Conservation (phyloP, 768 basidiomycete genomes). For the Fomitopsis serialis region DNA sequence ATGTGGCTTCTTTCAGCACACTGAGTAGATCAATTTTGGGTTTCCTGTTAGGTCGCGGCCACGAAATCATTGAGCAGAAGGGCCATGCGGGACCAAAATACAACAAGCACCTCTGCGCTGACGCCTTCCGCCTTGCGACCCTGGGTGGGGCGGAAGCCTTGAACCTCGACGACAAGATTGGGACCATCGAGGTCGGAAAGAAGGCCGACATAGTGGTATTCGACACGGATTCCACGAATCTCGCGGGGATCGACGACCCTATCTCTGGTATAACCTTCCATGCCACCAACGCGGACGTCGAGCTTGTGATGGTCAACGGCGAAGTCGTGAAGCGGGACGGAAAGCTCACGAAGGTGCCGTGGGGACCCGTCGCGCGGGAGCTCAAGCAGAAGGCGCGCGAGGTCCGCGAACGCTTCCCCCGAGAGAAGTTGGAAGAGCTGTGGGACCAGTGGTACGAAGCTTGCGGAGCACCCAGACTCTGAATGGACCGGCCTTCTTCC, state of each 20-base stretch:
- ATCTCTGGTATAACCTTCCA: slow-evolving; percentile 23
- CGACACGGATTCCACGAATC: slow-evolving; percentile 23
- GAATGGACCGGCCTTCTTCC: neutral
- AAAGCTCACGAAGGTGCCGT: slow-evolving; percentile 17
- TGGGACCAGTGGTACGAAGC: slow-evolving; percentile 19
- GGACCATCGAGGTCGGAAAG: slow-evolving; percentile 27
- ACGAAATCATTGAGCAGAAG: slow-evolving; percentile 14
- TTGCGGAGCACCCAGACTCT: slow-evolving; percentile 7
- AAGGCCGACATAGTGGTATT: slow-evolving; percentile 25
- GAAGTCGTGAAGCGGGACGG: slow-evolving; percentile 25
- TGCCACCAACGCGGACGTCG: slow-evolving; percentile 24
- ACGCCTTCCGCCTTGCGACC: slow-evolving; percentile 25
- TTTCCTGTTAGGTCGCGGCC: slow-evolving; percentile 8
- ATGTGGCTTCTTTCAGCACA: neutral
- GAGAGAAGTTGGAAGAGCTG: slow-evolving; percentile 15
- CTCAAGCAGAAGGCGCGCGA: slow-evolving; percentile 16
- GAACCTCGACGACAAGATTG: slow-evolving; percentile 19
- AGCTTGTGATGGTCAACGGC: slow-evolving; percentile 25
- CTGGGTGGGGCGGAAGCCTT: slow-evolving; percentile 26
- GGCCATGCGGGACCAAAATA: slow-evolving; percentile 11
- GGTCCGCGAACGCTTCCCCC: slow-evolving; percentile 15
- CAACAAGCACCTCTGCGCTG: slow-evolving; percentile 17
- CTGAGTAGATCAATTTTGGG: neutral
- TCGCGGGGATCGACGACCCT: slow-evolving; percentile 22
- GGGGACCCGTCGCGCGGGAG: slow-evolving; percentile 21